Conservation (phyloP, 2,329 filamentous ascomycete species). For the Periconia sp. region DNA sequence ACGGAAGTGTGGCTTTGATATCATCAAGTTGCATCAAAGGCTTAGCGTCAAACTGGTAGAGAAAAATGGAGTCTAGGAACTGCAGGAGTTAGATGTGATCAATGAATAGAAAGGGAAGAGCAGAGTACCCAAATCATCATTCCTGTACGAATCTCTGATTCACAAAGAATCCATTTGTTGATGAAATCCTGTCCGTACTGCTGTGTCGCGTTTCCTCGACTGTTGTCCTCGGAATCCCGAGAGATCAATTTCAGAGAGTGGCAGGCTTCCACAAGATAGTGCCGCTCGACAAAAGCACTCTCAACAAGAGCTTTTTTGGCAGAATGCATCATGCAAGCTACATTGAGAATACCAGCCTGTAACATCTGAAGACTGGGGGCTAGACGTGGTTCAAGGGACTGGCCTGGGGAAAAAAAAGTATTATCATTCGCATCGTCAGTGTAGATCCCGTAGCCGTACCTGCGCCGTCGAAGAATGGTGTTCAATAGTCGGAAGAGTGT, state of each 20-base stretch:
- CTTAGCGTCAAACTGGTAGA: slow-evolving; percentile 11
- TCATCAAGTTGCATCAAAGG: slow-evolving; percentile 12
- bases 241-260: slow-evolving; percentile 7
- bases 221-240: not conserved
- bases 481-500: slow-evolving; percentile 3
- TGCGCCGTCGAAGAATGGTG: not conserved
- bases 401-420: no score
- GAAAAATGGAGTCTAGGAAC: slow-evolving; percentile 10
- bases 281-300: slow-evolving; percentile 4
- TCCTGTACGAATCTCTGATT: no score
- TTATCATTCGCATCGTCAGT: not conserved
- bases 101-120: no score
- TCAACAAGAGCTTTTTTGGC: slow-evolving; percentile 8
- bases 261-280: slow-evolving; percentile 9
- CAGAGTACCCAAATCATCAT: no score
- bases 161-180: no score
- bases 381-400: no score
- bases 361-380: slow-evolving; percentile 1
- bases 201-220: not conserved
- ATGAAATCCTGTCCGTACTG: no score
- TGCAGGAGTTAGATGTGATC: not conserved
- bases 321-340: slow-evolving; percentile 12
- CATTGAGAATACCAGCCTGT: slow-evolving; percentile 13
- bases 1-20: slow-evolving; percentile 8
- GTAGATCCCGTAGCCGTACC: slow-evolving; percentile 1